Evolutionary conservation across 169 alveolate genomes (phyloP).

Genomic region (Eimeria acervulina): DNA sequence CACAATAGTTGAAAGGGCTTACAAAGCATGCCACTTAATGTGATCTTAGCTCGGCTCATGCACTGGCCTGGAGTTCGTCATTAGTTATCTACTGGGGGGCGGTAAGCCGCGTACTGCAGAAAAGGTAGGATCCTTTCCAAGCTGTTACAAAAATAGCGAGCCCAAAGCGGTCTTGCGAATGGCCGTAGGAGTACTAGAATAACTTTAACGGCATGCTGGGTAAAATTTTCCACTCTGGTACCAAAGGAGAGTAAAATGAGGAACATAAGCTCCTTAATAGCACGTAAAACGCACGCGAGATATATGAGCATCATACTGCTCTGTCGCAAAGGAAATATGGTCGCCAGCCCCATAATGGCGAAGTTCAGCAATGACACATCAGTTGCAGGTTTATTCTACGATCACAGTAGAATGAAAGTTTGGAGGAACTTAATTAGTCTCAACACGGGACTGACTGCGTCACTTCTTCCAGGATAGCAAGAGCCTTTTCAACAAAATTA

Average conservation of each 20-base stretch:
- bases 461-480: slow-evolving; percentile 29
- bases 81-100: neutral
- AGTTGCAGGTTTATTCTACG: neutral
- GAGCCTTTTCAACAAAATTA: slow-evolving; percentile 47
- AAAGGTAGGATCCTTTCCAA: slow-evolving; percentile 67
- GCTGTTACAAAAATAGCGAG: slow-evolving; percentile 67
- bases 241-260: neutral
- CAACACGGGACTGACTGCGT: slow-evolving; percentile 40
- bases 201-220: slow-evolving; percentile 63
- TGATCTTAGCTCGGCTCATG: neutral
- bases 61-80: neutral
- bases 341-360: neutral
- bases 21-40: neutral
- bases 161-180: slow-evolving; percentile 57
- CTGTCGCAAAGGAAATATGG: neutral
- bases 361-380: neutral
- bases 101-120: slow-evolving; percentile 16
- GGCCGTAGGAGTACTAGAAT: slow-evolving; percentile 59
- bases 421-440: neutral
- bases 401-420: neutral
- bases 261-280: neutral
- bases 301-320: neutral
- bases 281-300: neutral
- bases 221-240: slow-evolving; percentile 35
- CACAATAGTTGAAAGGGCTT: neutral